Conservation (phyloP, 2,329 filamentous ascomycete species). For the Juglanconis oblonga region DNA sequence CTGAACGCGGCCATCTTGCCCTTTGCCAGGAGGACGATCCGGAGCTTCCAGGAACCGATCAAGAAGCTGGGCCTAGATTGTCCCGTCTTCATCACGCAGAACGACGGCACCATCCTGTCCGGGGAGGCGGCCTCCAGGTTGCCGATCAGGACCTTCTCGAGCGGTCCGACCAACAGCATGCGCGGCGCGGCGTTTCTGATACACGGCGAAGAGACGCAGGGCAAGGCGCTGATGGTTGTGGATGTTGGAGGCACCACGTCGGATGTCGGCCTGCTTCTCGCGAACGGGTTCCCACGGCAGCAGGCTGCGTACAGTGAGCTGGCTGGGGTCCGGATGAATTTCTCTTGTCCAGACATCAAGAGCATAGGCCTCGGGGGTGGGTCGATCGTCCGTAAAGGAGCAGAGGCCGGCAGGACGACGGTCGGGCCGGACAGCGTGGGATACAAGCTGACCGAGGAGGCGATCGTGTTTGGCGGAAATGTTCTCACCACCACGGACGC, state of each 20-base stretch:
- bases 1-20: constrained; percentile 60
- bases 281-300: constrained; percentile 62
- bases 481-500: constrained; percentile 59
- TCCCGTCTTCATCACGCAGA: constrained; percentile 60
- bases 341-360: constrained; percentile 54
- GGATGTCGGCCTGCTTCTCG: constrained; percentile 59
- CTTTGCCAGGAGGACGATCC: constrained; percentile 56
- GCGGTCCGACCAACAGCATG: constrained; percentile 63
- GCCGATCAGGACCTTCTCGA: constrained; percentile 61
- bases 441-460: constrained; percentile 42
- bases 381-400: constrained; percentile 33
- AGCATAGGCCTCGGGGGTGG: constrained; percentile 56
- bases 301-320: constrained; percentile 61
- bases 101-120: constrained; percentile 60
- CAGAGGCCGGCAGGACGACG: constrained; percentile 27
- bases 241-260: constrained; percentile 67
- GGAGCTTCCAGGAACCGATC: constrained; percentile 52
- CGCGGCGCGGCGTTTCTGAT: constrained; percentile 60
- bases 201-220: constrained; percentile 28
- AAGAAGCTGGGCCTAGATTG: constrained; percentile 46
- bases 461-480: constrained; percentile 46
- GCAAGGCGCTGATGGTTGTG: constrained; percentile 53
- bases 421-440: constrained; percentile 52
- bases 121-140: constrained; percentile 50
- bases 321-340: constrained; percentile 62